A percentile compares a stretch with the other conserved stretches of the same genome.
These are phyloP conservation scores for Dillenia turbinata DNA, from an alignment of 164 flowering plant genomes.

Conservation along the genomic window DNA sequence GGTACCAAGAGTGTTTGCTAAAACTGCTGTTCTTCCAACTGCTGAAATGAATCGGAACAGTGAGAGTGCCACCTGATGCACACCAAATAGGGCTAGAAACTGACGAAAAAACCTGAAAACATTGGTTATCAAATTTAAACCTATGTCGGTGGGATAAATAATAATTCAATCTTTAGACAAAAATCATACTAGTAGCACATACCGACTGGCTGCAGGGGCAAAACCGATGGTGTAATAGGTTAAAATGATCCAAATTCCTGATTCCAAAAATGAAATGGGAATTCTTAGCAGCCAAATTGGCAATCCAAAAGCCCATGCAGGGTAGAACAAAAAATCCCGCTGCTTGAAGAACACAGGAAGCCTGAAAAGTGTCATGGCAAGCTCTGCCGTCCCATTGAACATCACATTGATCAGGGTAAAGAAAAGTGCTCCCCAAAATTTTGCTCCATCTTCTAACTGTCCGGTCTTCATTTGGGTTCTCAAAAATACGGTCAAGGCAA, in stretches of 20 bases:
- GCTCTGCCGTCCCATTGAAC: slow-evolving; percentile 68
- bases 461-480: slow-evolving; percentile 47
- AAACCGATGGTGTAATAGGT: slow-evolving; percentile 55
- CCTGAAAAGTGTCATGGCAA: slow-evolving; percentile 46
- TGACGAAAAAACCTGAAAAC: slow-evolving; percentile 43
- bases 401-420: slow-evolving; percentile 53
- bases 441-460: slow-evolving; percentile 36
- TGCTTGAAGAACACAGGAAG: slow-evolving; percentile 68
- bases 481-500: slow-evolving; percentile 49
- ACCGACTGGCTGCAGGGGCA: slow-evolving; percentile 50
- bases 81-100: slow-evolving; percentile 38
- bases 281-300: slow-evolving; percentile 58
- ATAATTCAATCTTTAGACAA: too few relatives aligned
- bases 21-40: slow-evolving; percentile 41
- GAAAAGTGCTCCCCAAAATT: slow-evolving; percentile 55
- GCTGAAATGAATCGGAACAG: slow-evolving; percentile 58
- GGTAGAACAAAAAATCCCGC: slow-evolving; percentile 52
- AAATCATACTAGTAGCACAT: not conserved
- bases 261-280: slow-evolving; percentile 53
- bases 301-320: slow-evolving; percentile 62
- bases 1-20: slow-evolving; percentile 44
- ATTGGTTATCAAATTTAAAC: not conserved
- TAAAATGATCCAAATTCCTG: slow-evolving; percentile 45
- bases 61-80: slow-evolving; percentile 50
- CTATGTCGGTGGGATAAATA: too few relatives aligned